Percentiles rank a stretch among this genome's conserved stretches.
These are phyloP conservation scores for Boletellus ananas DNA, from an alignment of 768 basidiomycete genomes.

Conservation along the genomic window DNA sequence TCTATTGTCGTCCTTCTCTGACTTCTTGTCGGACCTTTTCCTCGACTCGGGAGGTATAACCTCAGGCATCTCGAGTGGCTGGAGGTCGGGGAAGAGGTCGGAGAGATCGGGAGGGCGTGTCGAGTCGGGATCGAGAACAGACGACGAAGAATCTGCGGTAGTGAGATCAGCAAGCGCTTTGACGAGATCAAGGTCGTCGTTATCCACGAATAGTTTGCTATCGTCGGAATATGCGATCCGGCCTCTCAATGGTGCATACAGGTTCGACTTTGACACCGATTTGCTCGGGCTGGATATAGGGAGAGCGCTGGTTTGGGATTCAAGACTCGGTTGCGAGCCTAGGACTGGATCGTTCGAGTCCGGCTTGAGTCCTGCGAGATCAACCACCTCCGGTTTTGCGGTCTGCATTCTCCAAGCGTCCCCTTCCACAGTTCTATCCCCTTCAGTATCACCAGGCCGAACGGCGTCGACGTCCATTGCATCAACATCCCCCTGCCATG, in stretches of 20 bases:
- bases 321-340: conserved; percentile 38
- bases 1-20: conserved; percentile 64
- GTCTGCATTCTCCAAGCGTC: conserved; percentile 17
- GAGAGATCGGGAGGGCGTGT: conserved; percentile 47
- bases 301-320: conserved; percentile 27
- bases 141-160: conserved; percentile 20
- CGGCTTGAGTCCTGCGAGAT: conserved; percentile 44
- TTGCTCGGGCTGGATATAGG: conserved; percentile 30
- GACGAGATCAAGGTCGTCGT: conserved; percentile 49
- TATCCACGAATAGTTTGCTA: conserved; percentile 50
- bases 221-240: conserved; percentile 45
- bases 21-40: conserved; percentile 52
- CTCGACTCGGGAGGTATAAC: conserved; percentile 35
- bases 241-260: conserved; percentile 58
- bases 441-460: conserved; percentile 25
- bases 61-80: conserved; percentile 55
- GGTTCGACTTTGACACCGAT: conserved; percentile 37
- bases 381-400: conserved; percentile 25
- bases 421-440: conserved; percentile 9
- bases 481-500: conserved; percentile 18
- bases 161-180: conserved; percentile 43
- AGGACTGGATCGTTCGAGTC: conserved; percentile 56
- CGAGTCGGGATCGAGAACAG: conserved; percentile 18
- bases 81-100: conserved; percentile 83
- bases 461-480: conserved; percentile 35